Conservation (phyloP, 1,139 yeast species). For the Kodamaea suecica region DNA sequence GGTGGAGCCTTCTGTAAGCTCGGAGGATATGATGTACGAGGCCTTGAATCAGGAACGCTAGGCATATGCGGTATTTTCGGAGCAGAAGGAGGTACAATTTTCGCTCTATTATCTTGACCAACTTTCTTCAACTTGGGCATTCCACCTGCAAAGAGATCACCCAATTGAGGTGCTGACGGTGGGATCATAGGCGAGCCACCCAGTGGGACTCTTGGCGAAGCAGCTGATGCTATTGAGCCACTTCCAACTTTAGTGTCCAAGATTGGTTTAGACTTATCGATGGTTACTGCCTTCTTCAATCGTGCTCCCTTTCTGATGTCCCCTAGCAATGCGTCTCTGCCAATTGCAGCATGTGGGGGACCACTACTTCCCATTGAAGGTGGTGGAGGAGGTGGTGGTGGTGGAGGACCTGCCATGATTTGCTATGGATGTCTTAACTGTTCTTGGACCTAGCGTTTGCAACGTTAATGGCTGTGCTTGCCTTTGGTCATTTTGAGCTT, state of each 20-base stretch:
- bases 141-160: slow-evolving; percentile 83
- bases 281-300: slow-evolving; percentile 66
- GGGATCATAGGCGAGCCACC: slow-evolving; percentile 9
- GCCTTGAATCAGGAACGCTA: slow-evolving; percentile 19
- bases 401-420: slow-evolving; percentile 22
- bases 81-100: slow-evolving; percentile 40
- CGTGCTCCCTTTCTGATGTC: slow-evolving; percentile 79
- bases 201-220: slow-evolving; percentile 13
- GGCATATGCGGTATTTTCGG: slow-evolving; percentile 29
- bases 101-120: slow-evolving; percentile 39
- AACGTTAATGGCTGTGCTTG: not conserved
- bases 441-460: not conserved
- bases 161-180: slow-evolving; percentile 52
- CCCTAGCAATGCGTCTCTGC: slow-evolving; percentile 78
- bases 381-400: slow-evolving; percentile 21
- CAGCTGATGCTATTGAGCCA: slow-evolving; percentile 15
- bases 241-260: slow-evolving; percentile 27
- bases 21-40: slow-evolving; percentile 13
- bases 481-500: too few relatives aligned
- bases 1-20: slow-evolving; percentile 9
- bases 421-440: not conserved
- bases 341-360: slow-evolving; percentile 39
- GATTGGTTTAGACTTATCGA: slow-evolving; percentile 46
- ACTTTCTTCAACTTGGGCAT: slow-evolving; percentile 73
- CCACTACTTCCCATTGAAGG: slow-evolving; percentile 12